Evolutionary conservation across 2,329 filamentous ascomycete species (phyloP), one percentile per base, ranked within the genome.

Genomic region (Diplodia seriata): DNA sequence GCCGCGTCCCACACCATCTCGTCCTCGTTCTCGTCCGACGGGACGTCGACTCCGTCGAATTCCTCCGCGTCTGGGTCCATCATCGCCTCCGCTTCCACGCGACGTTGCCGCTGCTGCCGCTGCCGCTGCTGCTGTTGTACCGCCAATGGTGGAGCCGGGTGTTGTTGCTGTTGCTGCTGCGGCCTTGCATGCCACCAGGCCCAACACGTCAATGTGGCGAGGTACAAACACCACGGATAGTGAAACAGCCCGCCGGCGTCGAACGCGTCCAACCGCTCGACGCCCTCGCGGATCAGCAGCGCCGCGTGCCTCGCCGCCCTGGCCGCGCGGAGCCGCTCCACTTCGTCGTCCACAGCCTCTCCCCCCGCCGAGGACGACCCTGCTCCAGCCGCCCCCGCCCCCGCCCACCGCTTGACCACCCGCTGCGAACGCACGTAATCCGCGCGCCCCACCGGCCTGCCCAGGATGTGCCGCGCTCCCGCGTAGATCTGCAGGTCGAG

Each of bases 401-500:
- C 74, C 1, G 77, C 82, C 86, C 85, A 88, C 7, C 77, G 80
- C 74, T 82, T 85, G n/a, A 87, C 82, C 2, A 81, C 79, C 38
- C 77, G 79, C n/a, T 80, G 83, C 2, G 81, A 87, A 57, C 82
- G 81, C 4, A 81, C 76, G 59, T 85, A 85, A 70, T 88, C 86
- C 18, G 75, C 73, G 4, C 79, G 79, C 8, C 81, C 81, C 1
- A 88, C 85, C 0, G 83, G 81, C 0, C 86, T 80, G 0, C 87
- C 87, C 0, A 89, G 80, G 31, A 90, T 89, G 56, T 89, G 83
- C 1, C 81, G 76, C 3, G 87, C 85, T 0, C 87, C 87, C 0
- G 87, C 87, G 54, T 85, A 87, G 51, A 89, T 88, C 70, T 90
- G 87, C 0, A 89, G 77, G 71, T 89, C 86, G 0, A 89, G 77